phyloP scores from a whole-genome alignment of 305 asterid species.

The Solanum hybrid region DNA sequence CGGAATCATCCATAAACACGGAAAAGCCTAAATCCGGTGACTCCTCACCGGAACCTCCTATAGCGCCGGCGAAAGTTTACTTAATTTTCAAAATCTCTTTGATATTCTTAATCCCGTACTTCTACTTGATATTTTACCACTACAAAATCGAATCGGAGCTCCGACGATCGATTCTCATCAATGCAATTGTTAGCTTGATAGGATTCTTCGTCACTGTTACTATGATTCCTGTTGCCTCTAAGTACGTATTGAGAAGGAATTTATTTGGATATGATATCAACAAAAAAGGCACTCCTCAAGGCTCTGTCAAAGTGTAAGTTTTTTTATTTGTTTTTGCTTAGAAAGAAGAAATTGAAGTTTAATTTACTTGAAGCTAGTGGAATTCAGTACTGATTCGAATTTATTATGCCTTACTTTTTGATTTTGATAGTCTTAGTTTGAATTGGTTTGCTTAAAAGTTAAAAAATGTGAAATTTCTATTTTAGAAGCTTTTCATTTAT shows the following conservation, averaged over 20 bases:
- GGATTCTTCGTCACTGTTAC: conserved; percentile 47
- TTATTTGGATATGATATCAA: conserved; percentile 75
- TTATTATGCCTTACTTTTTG: neutral
- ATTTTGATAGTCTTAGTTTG: neutral
- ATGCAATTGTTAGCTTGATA: conserved; percentile 37
- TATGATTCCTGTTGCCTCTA: conserved; percentile 75
- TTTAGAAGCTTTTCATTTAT: neutral
- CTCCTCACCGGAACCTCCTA: conserved; percentile 25
- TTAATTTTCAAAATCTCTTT: conserved; percentile 32
- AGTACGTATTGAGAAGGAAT: conserved; percentile 56
- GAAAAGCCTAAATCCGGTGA: conserved; percentile 17
- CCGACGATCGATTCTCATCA: conserved; percentile 45
- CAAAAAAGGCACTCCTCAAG: conserved; percentile 78
- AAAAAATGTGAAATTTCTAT: neutral
- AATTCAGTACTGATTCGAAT: neutral
- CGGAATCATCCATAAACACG: conserved; percentile 11
- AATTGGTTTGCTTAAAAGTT: neutral
- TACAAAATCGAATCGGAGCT: conserved; percentile 48
- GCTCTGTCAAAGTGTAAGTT: conserved; percentile 78
- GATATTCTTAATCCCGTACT: conserved; percentile 49
- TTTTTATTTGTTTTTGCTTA: neutral
- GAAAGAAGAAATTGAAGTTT: neutral
- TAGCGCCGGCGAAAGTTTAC: conserved; percentile 45
- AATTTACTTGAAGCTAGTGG: neutral
- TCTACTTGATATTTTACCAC: conserved; percentile 39